Percentiles rank a stretch among this genome's conserved stretches.
Conservation (phyloP, 306 rosid genomes). For the Casuarina glauca region DNA sequence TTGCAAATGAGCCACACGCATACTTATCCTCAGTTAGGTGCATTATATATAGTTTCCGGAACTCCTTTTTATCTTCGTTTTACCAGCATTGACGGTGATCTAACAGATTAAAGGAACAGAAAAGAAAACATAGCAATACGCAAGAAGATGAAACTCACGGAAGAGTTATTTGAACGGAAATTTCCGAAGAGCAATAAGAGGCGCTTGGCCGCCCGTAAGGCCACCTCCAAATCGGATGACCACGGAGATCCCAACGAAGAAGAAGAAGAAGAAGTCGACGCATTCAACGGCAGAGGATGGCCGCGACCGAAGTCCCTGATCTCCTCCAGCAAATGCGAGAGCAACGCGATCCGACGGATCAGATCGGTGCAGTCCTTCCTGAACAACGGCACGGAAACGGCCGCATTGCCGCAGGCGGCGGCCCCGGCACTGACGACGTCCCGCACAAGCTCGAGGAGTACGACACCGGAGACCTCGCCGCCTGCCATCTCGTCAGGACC, state of each 20-base stretch:
- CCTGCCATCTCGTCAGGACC: constrained; percentile 54
- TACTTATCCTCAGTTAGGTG: not conserved
- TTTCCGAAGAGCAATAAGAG: constrained; percentile 54
- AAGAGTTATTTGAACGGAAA: constrained; percentile 50
- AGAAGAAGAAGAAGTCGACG: constrained; percentile 28
- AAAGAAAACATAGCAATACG: not conserved
- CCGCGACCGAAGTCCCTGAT: constrained; percentile 52
- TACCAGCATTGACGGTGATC: not conserved
- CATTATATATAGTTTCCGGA: not conserved
- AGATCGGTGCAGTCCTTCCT: constrained; percentile 90
- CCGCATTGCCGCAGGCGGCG: constrained; percentile 9
- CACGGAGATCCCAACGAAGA: constrained; percentile 59
- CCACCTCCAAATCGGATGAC: constrained; percentile 66
- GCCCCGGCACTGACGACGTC: constrained; percentile 45
- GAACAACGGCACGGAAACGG: constrained; percentile 23
- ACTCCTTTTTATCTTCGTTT: not conserved
- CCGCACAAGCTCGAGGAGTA: constrained; percentile 45
- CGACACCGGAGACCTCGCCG: constrained; percentile 37
- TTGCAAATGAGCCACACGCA: not conserved
- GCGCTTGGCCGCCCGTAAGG: constrained; percentile 67
- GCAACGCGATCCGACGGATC: constrained; percentile 87
- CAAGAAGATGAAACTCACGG: constrained; percentile 47
- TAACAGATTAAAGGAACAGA: not conserved
- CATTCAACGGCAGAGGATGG: constrained; percentile 21
- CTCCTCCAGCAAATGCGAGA: constrained; percentile 82